Percentiles rank a stretch among this genome's conserved stretches.
These are phyloP conservation scores for Pseudogymnoascus sp. DNA, from an alignment of 2,329 filamentous ascomycete genomes.

Conservation along the genomic window DNA sequence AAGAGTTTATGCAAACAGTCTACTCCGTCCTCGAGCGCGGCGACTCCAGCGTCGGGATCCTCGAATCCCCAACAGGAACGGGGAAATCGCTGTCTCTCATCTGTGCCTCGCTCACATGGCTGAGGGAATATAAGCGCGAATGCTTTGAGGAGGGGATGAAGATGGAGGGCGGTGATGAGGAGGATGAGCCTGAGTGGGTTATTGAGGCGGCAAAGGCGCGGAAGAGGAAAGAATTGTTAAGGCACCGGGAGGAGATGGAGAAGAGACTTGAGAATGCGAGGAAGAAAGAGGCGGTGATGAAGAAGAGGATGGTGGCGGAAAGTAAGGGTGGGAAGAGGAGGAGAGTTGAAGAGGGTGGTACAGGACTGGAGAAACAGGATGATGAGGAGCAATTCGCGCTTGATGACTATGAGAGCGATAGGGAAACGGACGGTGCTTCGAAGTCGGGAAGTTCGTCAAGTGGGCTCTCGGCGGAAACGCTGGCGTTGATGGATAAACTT, in stretches of 20 bases:
- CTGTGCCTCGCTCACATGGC: conserved; percentile 64
- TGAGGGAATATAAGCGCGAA: conserved; percentile 54
- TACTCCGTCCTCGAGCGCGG: conserved; percentile 54
- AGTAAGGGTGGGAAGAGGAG: conserved; percentile 38
- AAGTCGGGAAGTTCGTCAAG: conserved; percentile 27
- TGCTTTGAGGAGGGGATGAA: conserved; percentile 26
- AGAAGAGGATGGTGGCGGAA: conserved; percentile 34
- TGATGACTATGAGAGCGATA: conserved; percentile 61
- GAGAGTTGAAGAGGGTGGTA: conserved; percentile 25
- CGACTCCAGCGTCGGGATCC: conserved; percentile 54
- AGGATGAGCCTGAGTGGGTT: conserved; percentile 63
- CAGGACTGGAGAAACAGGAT: conserved; percentile 40
- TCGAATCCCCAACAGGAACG: conserved; percentile 64
- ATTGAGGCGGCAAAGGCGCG: conserved; percentile 52
- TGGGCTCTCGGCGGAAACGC: conserved; percentile 52
- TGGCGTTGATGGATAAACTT: conserved; percentile 53
- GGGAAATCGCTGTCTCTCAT: conserved; percentile 69
- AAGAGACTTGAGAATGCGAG: conserved; percentile 47
- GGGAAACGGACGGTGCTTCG: conserved; percentile 34
- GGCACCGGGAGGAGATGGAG: conserved; percentile 52
- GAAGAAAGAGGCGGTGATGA: conserved; percentile 46
- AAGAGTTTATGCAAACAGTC: conserved; percentile 61
- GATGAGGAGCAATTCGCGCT: conserved; percentile 53
- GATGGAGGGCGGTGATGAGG: conserved; percentile 33
- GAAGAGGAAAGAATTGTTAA: conserved; percentile 45